Evolutionary conservation across 75 land plant species (phyloP), one percentile per base, ranked within the genome.

Genomic region (Azolla pinnata): DNA sequence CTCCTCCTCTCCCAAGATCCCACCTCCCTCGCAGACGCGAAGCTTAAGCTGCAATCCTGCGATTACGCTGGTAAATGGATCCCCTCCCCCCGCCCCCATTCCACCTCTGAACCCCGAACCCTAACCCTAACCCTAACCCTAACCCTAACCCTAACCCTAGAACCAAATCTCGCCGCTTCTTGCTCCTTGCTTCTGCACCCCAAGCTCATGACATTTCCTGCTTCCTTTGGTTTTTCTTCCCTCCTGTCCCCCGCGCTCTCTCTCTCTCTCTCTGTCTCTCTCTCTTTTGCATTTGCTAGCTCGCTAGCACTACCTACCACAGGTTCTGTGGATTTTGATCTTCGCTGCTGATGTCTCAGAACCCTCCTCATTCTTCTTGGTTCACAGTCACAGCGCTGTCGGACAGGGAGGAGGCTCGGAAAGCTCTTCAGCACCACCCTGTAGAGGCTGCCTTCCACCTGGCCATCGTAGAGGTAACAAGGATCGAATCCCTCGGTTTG

Each of bases 401-500:
- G 54, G 64, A 72, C 42, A 70, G 64, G 56, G 34, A 32, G 0
- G 81, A 78, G 54, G 88, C 88, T 29, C 38, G 71, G 57, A 69
- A 71, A 30, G 81, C 76, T 42, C 9, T 81, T 54, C 57, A 57
- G 21, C 49, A 17, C 23, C 4, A 17, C 3, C n/a, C 3, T 33
- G 63, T 25, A 30, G 69, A 70, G 21, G n/a, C 53, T 33, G 68
- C 29, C 27, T 84, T 78, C 60, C 88, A 84, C 69, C 67, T 81
- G 56, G 85, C 88, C 29, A 66, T 84, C 32, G 77, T 84, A 28
- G 88, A 81, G 88, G 88, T 81, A 66, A 60, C 27, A 12, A 35
- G 30, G 27, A 24, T 44, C 30, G 45, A 5, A 16, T 29, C 1
- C 26, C 4, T 62, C 12, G 14, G 29, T 62, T 10, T 50, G n/a